phyloP scores from a whole-genome alignment of 140 eudicot genomes.

The Flaveria floridana region DNA sequence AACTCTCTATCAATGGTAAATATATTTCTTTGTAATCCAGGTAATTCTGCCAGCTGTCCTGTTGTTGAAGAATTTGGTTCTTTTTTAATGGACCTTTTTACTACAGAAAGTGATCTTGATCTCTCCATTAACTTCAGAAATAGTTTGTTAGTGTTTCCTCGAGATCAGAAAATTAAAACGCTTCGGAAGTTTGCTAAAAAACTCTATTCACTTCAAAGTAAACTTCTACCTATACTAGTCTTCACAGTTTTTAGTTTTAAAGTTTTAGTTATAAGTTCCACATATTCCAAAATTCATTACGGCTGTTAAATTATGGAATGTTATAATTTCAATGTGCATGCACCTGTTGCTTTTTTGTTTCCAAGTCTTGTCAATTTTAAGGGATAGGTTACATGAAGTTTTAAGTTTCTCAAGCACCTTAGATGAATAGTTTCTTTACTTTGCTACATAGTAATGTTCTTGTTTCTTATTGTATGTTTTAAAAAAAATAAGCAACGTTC shows the following conservation, averaged over 20 bases:
- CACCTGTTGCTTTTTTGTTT: background rate
- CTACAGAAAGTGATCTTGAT: conserved; percentile 78
- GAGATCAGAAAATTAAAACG: conserved; percentile 58
- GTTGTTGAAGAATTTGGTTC: conserved; percentile 86
- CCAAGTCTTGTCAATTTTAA: no score
- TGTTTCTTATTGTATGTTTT: background rate
- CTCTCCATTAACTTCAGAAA: conserved; percentile 72
- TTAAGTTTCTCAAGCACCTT: background rate
- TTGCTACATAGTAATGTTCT: background rate
- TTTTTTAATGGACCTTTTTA: conserved; percentile 82
- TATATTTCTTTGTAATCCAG: conserved; percentile 36
- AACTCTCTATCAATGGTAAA: background rate
- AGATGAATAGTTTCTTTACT: background rate
- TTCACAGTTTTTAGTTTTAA: conserved; percentile 17
- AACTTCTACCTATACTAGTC: conserved; percentile 9
- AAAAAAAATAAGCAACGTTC: no score
- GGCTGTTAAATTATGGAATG: background rate
- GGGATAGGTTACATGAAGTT: background rate
- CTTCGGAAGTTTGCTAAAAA: conserved; percentile 78
- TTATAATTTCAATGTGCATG: background rate
- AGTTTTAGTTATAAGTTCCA: background rate
- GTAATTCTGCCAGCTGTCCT: conserved; percentile 47
- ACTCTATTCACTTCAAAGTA: conserved; percentile 73
- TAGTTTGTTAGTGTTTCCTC: conserved; percentile 39
- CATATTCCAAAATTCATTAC: background rate